These are phyloP conservation scores for Tricharina praecox DNA, from an alignment of 495 filamentous ascomycete genomes.

Conservation along the genomic window DNA sequence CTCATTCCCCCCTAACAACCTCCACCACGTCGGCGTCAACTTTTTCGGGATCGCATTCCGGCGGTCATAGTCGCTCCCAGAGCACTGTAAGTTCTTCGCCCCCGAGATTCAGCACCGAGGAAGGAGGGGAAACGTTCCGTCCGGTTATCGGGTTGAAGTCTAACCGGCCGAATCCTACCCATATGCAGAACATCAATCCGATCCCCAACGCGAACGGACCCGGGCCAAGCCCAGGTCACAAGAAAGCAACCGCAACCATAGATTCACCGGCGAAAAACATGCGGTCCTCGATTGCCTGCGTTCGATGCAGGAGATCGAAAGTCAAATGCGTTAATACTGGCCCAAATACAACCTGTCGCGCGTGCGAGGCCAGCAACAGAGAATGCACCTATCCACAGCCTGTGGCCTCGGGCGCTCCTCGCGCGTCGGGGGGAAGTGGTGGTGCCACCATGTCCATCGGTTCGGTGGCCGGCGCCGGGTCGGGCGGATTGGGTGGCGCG, in stretches of 20 bases:
- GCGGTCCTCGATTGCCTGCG: slow-evolving; percentile 27
- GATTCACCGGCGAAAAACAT: slow-evolving; percentile 16
- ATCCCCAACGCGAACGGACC: background rate
- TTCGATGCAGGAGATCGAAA: slow-evolving; percentile 25
- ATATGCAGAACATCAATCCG: background rate
- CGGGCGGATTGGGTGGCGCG: slow-evolving; percentile 41
- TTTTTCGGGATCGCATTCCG: slow-evolving; percentile 5
- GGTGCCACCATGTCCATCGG: slow-evolving; percentile 34
- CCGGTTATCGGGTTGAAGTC: background rate
- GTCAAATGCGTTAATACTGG: slow-evolving; percentile 54
- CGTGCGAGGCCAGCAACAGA: slow-evolving; percentile 57
- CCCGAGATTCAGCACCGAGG: background rate
- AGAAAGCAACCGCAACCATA: slow-evolving; percentile 6
- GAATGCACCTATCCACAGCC: slow-evolving; percentile 61
- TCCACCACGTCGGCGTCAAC: slow-evolving; percentile 6
- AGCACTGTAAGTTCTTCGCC: slow-evolving; percentile 6
- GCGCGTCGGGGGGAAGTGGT: too few relatives aligned
- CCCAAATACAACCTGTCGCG: slow-evolving; percentile 55
- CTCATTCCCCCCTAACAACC: slow-evolving; percentile 1
- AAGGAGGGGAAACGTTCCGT: background rate
- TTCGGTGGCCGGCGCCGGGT: slow-evolving; percentile 44
- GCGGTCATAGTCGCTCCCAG: slow-evolving; percentile 8
- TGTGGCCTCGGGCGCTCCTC: slow-evolving; percentile 37
- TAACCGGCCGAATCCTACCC: slow-evolving; percentile 3
- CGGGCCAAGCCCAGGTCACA: background rate